Evolutionary conservation across 352 stramenopile species (phyloP), one percentile per base, ranked within the genome.

Genomic region (Pythium guiyangense): DNA sequence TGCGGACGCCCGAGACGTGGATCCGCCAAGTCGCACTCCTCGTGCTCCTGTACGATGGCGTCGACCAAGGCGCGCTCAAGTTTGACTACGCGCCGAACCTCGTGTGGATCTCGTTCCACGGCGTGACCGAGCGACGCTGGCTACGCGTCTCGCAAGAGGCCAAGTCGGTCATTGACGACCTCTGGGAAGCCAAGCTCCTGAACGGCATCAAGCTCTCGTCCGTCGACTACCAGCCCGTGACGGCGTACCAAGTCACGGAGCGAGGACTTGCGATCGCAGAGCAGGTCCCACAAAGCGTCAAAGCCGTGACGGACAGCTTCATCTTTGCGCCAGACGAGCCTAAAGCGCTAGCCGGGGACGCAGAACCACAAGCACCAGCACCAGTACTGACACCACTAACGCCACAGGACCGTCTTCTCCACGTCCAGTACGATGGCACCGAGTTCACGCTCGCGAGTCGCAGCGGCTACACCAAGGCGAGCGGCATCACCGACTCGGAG

Each of bases 1-100:
- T 81, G 26, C 83, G 96, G 10, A 87, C 92, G 25, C 84, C 80
- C 35, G 94, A 98, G 66, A 70, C 89, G 39, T 99, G 96, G 96
- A 87, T 99, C 51, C 86, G 96, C 22, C 97, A 98, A 67, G 79
- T 96, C 44, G 88, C 96, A 51, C 69, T 99, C 35, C 82, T 97
- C 40, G 93, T 99, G 53, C 67, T 99, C 15, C 71, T 98, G 20
- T 98, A 99, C 61, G 96, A 99, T 71, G 96, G 94, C 14, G 97
- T 99, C 35, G 92, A 98, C 31, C 54, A 84, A 11, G 85, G 92
- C n/a, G 75, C 96, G 25, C 73, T 99, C 34, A 77, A 96, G 31
- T 99, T 98, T 54, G 96, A 98, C 76, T 99, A 99, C 64, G 93
- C 94, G 47, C 96, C 96, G 22, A 93, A 90, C 47, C 92, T 92